Conservation (phyloP, 768 basidiomycete genomes). For the Trametopsis cervina region DNA sequence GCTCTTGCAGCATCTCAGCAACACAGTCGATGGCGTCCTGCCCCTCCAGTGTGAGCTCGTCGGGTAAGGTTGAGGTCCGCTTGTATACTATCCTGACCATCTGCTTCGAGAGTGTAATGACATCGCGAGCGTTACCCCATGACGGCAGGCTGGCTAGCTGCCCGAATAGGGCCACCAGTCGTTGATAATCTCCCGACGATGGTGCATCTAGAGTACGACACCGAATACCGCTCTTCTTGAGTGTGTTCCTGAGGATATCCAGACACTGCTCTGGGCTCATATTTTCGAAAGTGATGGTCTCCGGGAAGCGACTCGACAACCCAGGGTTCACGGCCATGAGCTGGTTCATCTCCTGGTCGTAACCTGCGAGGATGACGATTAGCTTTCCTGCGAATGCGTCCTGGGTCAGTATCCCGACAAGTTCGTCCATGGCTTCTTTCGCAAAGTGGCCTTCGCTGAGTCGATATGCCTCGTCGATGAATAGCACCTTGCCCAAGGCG, state of each 20-base stretch:
- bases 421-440: slow-evolving; percentile 66
- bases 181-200: slow-evolving; percentile 22
- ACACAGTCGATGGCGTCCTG: slow-evolving; percentile 26
- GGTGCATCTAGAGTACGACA: slow-evolving; percentile 31
- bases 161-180: slow-evolving; percentile 34
- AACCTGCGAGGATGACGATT: slow-evolving; percentile 64
- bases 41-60: slow-evolving; percentile 17
- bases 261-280: slow-evolving; percentile 45
- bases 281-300: slow-evolving; percentile 48
- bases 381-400: slow-evolving; percentile 50
- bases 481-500: slow-evolving; percentile 60
- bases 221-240: slow-evolving; percentile 36
- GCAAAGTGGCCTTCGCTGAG: slow-evolving; percentile 56
- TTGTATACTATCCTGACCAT: slow-evolving; percentile 37
- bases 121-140: slow-evolving; percentile 70
- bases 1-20: slow-evolving; percentile 12
- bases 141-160: slow-evolving; percentile 38
- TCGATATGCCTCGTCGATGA: slow-evolving; percentile 69
- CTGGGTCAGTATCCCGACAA: slow-evolving; percentile 57
- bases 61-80: not conserved
- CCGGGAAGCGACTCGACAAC: slow-evolving; percentile 61
- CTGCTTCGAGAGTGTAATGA: slow-evolving; percentile 44
- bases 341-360: slow-evolving; percentile 59
- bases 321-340: slow-evolving; percentile 55
- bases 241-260: slow-evolving; percentile 38